Base-by-base conservation (phyloP, 306 rosid species). In the Lablab purpureus region DNA sequence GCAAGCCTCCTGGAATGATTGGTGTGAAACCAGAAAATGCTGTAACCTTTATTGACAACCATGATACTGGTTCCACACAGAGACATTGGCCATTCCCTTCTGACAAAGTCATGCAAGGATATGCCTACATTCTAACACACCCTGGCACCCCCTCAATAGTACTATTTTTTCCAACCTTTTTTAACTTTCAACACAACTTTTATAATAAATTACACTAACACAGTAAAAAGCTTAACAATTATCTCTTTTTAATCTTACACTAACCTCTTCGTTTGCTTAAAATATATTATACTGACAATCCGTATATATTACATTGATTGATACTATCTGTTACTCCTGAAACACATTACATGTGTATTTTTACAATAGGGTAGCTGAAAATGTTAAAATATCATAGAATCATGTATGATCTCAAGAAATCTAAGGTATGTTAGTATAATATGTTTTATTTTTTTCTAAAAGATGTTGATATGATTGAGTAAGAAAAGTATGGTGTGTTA, bases 81-180 rank as follows among this genome's bases (percentile, higher is more conserved):
- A 65, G 21, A 0, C 0, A 36, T 1, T 88, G 90, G 97, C 90
- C 97, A 51, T 93, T 91, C 78, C 93, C 98, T 3, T 46, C 81
- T 37, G 90, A 87, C 0, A 89, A 93, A 85, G 91, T 93, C 86
- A 83, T 88, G 67, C 91, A 74, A 55, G 98, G 98, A 68, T 89
- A 93, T 74, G 93, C 89, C n/a, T 91, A 93, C 51, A 89, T 91
- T 83, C 88, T 91, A 37, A 93, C 98, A 50, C 98, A 93, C 79
- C 94, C 97, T 2, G 98, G 98, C 12, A 91, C 81, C 19, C 94
- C 97, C 32, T 22, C 84, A 51, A 88, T 93, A 12, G 97, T 93
- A 89, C 73, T 32, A 18, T 34, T 55, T 77, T 58, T 81, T 36
- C 66, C 14, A 9, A 40, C 34, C 71, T n/a, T 70, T 17, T 70